Base-by-base conservation (phyloP, 2,329 filamentous ascomycete species). In the Claviceps sp. region DNA sequence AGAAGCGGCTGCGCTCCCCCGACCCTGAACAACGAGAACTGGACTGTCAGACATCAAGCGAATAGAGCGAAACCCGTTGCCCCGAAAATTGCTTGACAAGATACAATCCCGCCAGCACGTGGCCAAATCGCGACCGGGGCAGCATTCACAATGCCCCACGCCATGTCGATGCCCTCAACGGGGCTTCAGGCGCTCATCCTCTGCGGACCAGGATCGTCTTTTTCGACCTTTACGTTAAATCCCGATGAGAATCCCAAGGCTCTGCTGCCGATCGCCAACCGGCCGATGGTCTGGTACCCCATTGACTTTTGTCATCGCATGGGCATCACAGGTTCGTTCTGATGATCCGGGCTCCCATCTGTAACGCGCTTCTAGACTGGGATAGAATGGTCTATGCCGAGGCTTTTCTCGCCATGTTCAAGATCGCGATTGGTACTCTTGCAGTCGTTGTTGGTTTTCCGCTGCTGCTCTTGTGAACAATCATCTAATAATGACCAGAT, bases 271-370 rank as follows among this genome's bases (percentile, higher is more conserved):
- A 85, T 93, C 54, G 87, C 87, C 38, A 93, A 93, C 65, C 71
- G 87, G 58, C 87, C 87, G 1, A 93, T 93, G 87, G 83, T 93
- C 45, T 91, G 88, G 85, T 93, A 93, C 65, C 83, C 87, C 5
- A 78, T 93, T 42, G 86, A 91, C 61, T 91, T 88, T 70, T 91
- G 86, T 68, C 86, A 88, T 62, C 80, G 86, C 39, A 86, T 85
- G 66, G 86, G 87, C 58, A 80, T 90, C 57, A 86, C 83, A 61
- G 76, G 85, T 86, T 67, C 67, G 78, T 66, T 45, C 5, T 20
- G 8, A 4, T n/a, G 29, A 46, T 20, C 13, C 37, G 13, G 17
- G 36, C 17, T 29, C 45, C 34, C n/a, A n/a, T 46, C 9, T 14
- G 6, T n/a, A 16, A 3, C 14, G 26, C 5, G n/a, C 45, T 3